Evolutionary conservation across 1,139 yeast genomes (phyloP), one percentile per base, ranked within the genome.

Genomic region (Magnusiomyces paraingens): DNA sequence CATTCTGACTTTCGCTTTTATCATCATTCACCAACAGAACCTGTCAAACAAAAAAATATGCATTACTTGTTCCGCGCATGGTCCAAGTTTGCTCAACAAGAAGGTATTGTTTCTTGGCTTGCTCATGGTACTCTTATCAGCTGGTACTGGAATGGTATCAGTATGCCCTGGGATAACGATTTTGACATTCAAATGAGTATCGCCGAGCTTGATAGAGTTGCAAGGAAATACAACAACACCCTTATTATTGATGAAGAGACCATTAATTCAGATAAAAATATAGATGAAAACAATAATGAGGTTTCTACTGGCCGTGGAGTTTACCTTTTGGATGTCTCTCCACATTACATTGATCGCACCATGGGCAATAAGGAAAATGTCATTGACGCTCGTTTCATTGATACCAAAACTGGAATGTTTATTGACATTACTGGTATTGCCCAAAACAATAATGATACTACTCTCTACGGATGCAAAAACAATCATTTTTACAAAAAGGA

Each of bases 301-400:
- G 35, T 20, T 3, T 2, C 29, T 20, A 43, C 15, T 21, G 35
- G 35, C 14, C n/a, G 14, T 4, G 82, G 83, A 10, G 75, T 74
- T 54, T 80, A 72, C 55, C 74, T 72, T 56, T 61, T 81, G 44
- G 84, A 81, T 62, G 64, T 71, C 26, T 59, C 64, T 14, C 73
- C 73, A 0, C 62, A 67, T 61, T 70, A 67, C 51, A 64, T 68
- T 17, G 61, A 67, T 54, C 62, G 75, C 10, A 56, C 51, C 5
- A 60, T 67, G 40, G 79, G 77, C 12, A 79, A 78, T 60, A 81
- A 80, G 18, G 60, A 64, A 21, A 87, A 87, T 66, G 82, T 84
- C 58, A 86, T 87, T 57, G 95, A 87, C 71, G 95, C 91, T 0
- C 75, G 95, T 57, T 85, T 86, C 63, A 80, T 87, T 55, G 95